A percentile compares a stretch with the other conserved stretches of the same genome.
Conservation (phyloP, 2,329 filamentous ascomycete species). For the Fusarium caatingaense region DNA sequence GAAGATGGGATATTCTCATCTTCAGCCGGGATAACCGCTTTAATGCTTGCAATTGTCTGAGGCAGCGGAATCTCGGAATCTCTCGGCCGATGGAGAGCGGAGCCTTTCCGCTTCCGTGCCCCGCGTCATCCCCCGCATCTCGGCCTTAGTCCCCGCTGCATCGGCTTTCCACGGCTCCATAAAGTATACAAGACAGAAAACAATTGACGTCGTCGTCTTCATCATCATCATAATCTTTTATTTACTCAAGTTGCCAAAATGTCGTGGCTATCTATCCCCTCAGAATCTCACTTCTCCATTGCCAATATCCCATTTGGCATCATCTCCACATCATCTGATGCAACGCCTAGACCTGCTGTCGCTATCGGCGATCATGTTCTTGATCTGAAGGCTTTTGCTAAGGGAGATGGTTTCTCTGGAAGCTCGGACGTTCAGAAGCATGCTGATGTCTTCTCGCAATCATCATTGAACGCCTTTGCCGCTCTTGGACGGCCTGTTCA, state of each 20-base stretch:
- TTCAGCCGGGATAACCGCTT: conserved; percentile 18
- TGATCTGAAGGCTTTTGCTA: conserved; percentile 73
- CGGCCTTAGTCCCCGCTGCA: conserved; percentile 17
- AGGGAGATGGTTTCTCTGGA: conserved; percentile 54
- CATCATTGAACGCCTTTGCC: conserved; percentile 51
- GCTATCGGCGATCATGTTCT: conserved; percentile 79
- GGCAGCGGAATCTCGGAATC: conserved; percentile 1
- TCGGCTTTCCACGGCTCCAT: conserved; percentile 39
- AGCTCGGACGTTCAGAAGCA: conserved; percentile 44
- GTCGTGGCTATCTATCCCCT: conserved; percentile 51
- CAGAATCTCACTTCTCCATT: conserved; percentile 59
- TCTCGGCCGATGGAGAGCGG: conserved; percentile 1
- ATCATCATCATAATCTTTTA: neutral
- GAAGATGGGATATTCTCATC: neutral
- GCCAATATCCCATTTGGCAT: conserved; percentile 88
- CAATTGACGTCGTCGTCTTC: neutral
- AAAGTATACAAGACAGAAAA: conserved; percentile 16
- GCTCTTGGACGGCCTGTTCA: conserved; percentile 75
- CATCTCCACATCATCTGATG: conserved; percentile 71
- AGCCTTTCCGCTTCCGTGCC: conserved; percentile 1
- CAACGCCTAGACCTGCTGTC: conserved; percentile 71
- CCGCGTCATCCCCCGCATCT: conserved; percentile 17
- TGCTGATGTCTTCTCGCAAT: conserved; percentile 42
- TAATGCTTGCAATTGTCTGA: neutral
- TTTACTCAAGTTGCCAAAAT: conserved; percentile 11